phyloP scores from a whole-genome alignment of 78 protist genomes.

The Planoprotostelium fungivorum region DNA sequence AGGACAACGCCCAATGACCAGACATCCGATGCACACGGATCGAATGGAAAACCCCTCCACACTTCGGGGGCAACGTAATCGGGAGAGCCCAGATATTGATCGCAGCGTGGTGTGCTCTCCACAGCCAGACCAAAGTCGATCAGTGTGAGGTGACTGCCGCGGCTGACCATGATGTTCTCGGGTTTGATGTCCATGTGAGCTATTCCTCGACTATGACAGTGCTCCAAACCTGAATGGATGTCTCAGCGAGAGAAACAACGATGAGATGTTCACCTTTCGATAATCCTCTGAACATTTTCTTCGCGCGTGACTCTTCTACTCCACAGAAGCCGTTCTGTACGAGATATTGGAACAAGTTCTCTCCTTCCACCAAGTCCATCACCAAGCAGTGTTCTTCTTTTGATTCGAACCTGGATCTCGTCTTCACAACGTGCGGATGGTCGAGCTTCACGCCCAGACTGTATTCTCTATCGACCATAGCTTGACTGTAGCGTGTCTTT shows the following conservation, averaged over 20 bases:
- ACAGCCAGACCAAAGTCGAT: not conserved
- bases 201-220: slow-evolving; percentile 61
- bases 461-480: too few species aligned
- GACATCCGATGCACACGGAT: not conserved
- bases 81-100: not conserved
- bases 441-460: too few species aligned
- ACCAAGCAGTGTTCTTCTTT: not conserved
- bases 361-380: not conserved
- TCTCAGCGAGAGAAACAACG: too few species aligned
- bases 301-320: not conserved
- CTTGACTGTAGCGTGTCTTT: too few species aligned
- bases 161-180: slow-evolving; percentile 53
- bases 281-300: not conserved
- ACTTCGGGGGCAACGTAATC: not conserved
- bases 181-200: slow-evolving; percentile 84
- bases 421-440: too few species aligned
- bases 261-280: not conserved
- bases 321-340: not conserved
- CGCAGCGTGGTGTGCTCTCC: not conserved
- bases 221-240: slow-evolving; percentile 41
- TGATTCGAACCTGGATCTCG: too few species aligned
- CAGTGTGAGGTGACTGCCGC: slow-evolving; percentile 48
- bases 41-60: not conserved
- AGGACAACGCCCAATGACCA: not conserved
- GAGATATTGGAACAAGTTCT: not conserved